Evolutionary conservation across 1,284 basidiomycete genomes (phyloP).

Genomic region (Meripilus lineatus): DNA sequence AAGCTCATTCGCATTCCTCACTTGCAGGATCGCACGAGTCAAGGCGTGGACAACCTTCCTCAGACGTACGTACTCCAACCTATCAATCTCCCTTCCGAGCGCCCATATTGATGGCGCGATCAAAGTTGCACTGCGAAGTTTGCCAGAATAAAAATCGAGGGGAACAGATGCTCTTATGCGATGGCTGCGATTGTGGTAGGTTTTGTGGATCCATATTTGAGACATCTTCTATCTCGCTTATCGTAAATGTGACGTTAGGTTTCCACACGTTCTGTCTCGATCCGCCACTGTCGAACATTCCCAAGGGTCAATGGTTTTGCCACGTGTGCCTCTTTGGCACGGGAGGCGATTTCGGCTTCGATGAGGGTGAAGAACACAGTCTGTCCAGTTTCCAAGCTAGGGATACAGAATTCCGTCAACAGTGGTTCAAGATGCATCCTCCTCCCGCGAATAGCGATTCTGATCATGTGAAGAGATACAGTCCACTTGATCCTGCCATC

Average conservation of each 20-base stretch:
- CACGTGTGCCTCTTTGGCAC: constrained; percentile 89
- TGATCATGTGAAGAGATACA: constrained; percentile 7
- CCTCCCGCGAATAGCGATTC: constrained; percentile 31
- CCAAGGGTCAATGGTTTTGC: constrained; percentile 96
- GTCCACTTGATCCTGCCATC: constrained; percentile 31
- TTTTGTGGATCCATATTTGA: constrained; percentile 18
- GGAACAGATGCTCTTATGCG: constrained; percentile 91
- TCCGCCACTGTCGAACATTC: constrained; percentile 81
- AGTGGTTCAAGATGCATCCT: constrained; percentile 84
- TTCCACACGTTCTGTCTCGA: constrained; percentile 97
- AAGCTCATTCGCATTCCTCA: background rate
- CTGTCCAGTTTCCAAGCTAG: constrained; percentile 90
- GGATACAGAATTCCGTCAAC: constrained; percentile 81
- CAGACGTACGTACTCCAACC: constrained; percentile 18
- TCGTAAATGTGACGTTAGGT: constrained; percentile 42
- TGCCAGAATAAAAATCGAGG: constrained; percentile 86
- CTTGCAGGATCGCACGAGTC: constrained; percentile 7
- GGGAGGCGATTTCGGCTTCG: constrained; percentile 98
- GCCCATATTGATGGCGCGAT: no score
- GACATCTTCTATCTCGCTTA: constrained; percentile 5
- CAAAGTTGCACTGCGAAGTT: constrained; percentile 78
- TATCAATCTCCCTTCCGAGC: constrained; percentile 1
- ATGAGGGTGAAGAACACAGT: constrained; percentile 95
- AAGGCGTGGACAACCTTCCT: constrained; percentile 13
- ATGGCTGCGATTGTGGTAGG: constrained; percentile 93